Base-by-base conservation (phyloP, 1,139 yeast species). In the Yamadazyma diospyri region DNA sequence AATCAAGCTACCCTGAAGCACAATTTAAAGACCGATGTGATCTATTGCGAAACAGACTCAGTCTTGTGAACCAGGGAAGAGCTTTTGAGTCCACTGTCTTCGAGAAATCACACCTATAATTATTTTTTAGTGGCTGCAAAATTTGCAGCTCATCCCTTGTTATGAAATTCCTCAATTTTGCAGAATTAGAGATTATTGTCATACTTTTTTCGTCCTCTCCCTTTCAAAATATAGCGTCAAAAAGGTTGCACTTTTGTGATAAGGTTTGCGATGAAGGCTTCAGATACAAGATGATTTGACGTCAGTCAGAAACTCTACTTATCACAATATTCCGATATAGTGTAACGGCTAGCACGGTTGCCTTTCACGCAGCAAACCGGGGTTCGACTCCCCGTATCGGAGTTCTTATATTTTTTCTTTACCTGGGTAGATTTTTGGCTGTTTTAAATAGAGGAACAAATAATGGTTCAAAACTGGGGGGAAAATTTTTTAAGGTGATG, bases 301-400 rank as follows among this genome's bases (percentile, higher is more conserved):
- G n/a, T n/a, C n/a, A n/a, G n/a, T n/a, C n/a, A n/a, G n/a, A n/a
- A n/a, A n/a, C n/a, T n/a, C n/a, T n/a, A n/a, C n/a, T 13, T 21
- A 21, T 5, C 28, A 25, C n/a, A 10, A n/a, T 14, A 11, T 8
- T 76, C 81, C 82, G 82, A 75, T 76, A 71, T 77, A 72, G 83
- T 77, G 82, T 77, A 77, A 76, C 79, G 83, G 84, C 78, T 77
- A 78, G 78, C 83, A 78, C 82, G 80, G 81, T 76, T 72, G 81
- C 80, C 81, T 77, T 75, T 76, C 82, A 76, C 82, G 80, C 82
- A 72, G 81, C 81, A 76, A 69, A 72, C 79, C 82, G 77, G 82
- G 82, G 82, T 76, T 77, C 82, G 80, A 77, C 78, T 76, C 83
- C 83, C 82, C 77, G 82, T 71, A 76, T 75, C 81, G 82, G 82